phyloP scores from a whole-genome alignment of 2,329 filamentous ascomycete species.

The Claviceps fusiformis region DNA sequence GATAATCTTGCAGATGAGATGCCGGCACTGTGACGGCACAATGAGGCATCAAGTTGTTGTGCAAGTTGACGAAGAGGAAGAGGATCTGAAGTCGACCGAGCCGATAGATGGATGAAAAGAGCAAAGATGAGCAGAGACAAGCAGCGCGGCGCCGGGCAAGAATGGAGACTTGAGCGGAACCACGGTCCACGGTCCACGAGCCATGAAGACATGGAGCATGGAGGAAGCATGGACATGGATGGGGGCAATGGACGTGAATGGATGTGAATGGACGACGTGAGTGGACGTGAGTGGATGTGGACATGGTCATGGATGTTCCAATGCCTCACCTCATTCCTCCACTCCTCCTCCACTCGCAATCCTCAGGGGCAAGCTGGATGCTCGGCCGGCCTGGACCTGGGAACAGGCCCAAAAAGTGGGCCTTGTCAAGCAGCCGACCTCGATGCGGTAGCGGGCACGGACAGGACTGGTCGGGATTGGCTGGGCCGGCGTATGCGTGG shows the following conservation, averaged over 20 bases:
- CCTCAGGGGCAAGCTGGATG: background rate
- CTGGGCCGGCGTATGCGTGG: too few relatives aligned
- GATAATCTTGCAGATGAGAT: background rate
- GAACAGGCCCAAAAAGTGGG: background rate
- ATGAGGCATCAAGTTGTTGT: background rate
- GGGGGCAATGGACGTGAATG: background rate
- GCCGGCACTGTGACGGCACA: background rate
- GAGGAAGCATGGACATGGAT: background rate
- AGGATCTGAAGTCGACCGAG: background rate
- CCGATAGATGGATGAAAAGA: slow-evolving; percentile 7
- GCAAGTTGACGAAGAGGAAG: background rate
- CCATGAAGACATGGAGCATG: background rate
- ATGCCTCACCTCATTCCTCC: background rate
- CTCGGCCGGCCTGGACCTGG: too few relatives aligned
- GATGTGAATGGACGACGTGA: too few relatives aligned
- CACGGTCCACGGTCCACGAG: background rate
- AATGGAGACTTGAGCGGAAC: background rate
- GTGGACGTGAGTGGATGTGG: background rate
- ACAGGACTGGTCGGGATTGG: background rate
- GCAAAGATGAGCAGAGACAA: slow-evolving; percentile 8
- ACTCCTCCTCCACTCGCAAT: background rate
- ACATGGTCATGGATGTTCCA: background rate
- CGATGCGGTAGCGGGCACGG: background rate
- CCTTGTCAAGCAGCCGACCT: background rate
- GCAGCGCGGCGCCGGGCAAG: background rate